Percentiles rank a stretch among this genome's conserved stretches.
Conservation (phyloP, 306 rosid genomes). For the Gillenia trifoliata region DNA sequence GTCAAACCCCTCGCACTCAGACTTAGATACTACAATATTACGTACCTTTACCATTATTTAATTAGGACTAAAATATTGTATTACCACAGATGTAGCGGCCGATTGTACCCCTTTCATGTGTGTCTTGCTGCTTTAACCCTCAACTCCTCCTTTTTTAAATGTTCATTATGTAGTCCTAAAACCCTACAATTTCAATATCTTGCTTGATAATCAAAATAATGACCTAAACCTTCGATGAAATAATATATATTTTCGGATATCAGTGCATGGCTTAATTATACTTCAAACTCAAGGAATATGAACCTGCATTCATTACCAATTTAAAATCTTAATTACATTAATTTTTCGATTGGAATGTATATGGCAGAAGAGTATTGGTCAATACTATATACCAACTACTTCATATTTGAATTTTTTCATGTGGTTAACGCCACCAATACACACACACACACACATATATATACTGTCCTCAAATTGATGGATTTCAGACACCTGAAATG, state of each 20-base stretch:
- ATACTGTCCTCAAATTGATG: not conserved
- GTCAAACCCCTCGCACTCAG: not conserved
- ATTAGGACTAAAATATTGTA: too few relatives aligned
- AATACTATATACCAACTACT: not conserved
- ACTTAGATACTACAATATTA: not conserved
- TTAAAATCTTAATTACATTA: not conserved
- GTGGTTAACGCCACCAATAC: not conserved
- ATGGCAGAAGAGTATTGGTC: not conserved
- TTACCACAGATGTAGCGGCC: not conserved
- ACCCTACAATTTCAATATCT: not conserved
- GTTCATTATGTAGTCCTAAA: not conserved
- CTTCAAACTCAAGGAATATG: constrained; percentile 24
- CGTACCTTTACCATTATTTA: too few relatives aligned
- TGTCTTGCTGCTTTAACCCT: constrained; percentile 20
- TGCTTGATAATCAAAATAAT: constrained; percentile 16
- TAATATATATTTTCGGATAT: not conserved
- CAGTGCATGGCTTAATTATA: constrained; percentile 14
- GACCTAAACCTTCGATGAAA: not conserved
- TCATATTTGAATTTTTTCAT: not conserved
- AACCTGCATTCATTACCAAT: not conserved
- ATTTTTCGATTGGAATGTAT: not conserved
- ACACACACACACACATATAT: too few relatives aligned
- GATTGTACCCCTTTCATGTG: not conserved
- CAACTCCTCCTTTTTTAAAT: not conserved
- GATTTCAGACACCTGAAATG: not conserved